Percentiles rank a stretch among this genome's conserved stretches.
These are phyloP conservation scores for Fusarium nurragi DNA, from an alignment of 2,329 filamentous ascomycete genomes.

Conservation along the genomic window DNA sequence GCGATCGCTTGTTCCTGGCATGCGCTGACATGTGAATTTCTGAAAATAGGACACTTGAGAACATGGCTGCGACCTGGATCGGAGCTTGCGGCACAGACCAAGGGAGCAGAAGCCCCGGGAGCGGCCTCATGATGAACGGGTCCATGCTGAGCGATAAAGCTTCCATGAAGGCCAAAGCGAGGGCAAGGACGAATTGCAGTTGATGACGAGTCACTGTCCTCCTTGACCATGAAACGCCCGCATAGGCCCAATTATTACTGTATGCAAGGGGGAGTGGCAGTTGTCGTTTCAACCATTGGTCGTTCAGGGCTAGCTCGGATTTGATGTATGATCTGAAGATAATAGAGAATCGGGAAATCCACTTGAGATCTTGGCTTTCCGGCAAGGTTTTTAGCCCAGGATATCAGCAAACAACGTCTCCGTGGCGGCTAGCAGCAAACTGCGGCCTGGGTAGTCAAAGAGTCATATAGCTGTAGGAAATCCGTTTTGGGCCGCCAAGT, in stretches of 20 bases:
- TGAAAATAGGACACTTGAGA: slow-evolving; percentile 71
- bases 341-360: slow-evolving; percentile 13
- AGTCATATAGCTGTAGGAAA: slow-evolving; percentile 35
- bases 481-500: slow-evolving; percentile 20
- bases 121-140: slow-evolving; percentile 30
- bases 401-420: slow-evolving; percentile 4
- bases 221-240: slow-evolving; percentile 3
- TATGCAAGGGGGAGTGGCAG: slow-evolving; percentile 23
- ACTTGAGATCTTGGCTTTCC: slow-evolving; percentile 20
- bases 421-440: slow-evolving; percentile 19
- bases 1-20: slow-evolving; percentile 5
- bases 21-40: slow-evolving; percentile 32
- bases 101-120: slow-evolving; percentile 32
- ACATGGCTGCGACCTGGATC: slow-evolving; percentile 74
- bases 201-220: slow-evolving; percentile 12
- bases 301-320: slow-evolving; percentile 14
- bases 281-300: slow-evolving; percentile 34
- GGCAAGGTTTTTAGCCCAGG: slow-evolving; percentile 20
- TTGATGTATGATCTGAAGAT: slow-evolving; percentile 19
- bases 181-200: slow-evolving; percentile 25
- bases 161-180: slow-evolving; percentile 17
- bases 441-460: slow-evolving; percentile 23
- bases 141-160: slow-evolving; percentile 21
- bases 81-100: slow-evolving; percentile 41
- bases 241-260: slow-evolving; percentile 15